Evolutionary conservation across 192 early-diverging fungal genomes (phyloP), one percentile per base, ranked within the genome.

Genomic region (Rhizoclosmatium sp.): DNA sequence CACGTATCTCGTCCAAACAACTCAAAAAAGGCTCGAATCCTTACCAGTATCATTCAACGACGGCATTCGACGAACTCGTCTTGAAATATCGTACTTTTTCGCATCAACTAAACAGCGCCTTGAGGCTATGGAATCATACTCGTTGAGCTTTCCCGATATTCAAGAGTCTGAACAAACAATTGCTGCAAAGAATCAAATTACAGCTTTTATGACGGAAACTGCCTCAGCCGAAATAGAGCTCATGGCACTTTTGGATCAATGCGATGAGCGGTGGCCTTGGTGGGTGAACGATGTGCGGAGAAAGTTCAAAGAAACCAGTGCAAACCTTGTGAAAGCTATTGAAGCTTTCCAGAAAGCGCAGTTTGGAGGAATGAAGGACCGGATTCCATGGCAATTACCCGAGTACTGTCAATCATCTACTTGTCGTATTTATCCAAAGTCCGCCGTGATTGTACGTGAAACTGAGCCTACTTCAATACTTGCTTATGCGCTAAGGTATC

Each of bases 401-500:
- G 51, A 54, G 0, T 54, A 54, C 51, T 54, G 51, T 54, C 9
- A 12, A 12, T 54, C 51, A 54, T 91, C 85, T 19, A 86, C 69
- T 66, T 40, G 68, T 21, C 41, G 9, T 58, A 16, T 47, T 23
- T 56, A 7, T 44, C 78, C 81, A 14, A 74, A 58, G 4, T 78
- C 84, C 16, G 72, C 54, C 42, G 83, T 86, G 45, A 58, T 85
- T 45, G 76, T 86, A 31, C 66, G 81, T 10, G 85, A 86, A 23
- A 75, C 84, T 19, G 85, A 86, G 68, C 84, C 84, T 10, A 82
- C 78, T 16, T 86, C 85, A 1, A 83, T 86, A 45, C 69, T 86
- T 59, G 85, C 85, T 14, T 86, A 83, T 56, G 67, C 78, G 40
- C 75, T 86, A 0, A 78, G 49, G 23, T 80, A 80, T 21, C 0